Conservation (phyloP, 768 basidiomycete species). For the Roridomyces roridus region DNA sequence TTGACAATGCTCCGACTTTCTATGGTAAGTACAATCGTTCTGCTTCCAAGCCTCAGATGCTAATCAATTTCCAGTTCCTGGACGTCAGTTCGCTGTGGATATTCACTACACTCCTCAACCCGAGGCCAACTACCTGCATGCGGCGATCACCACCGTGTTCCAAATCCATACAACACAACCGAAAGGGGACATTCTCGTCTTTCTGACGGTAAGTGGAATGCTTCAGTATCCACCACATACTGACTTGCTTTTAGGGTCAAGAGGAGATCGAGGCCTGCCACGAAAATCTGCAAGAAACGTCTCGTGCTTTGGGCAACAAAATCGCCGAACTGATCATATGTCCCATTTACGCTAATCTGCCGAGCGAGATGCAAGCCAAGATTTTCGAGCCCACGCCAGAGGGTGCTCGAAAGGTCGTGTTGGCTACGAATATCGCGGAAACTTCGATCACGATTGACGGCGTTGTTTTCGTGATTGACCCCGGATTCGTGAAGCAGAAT, state of each 20-base stretch:
- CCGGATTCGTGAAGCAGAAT: conserved; percentile 99
- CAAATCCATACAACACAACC: conserved; percentile 99
- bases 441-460: conserved; percentile 99
- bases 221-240: not conserved
- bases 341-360: conserved; percentile 98
- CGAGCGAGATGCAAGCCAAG: conserved; percentile 99
- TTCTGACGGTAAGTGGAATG: conserved; percentile 76
- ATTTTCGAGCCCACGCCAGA: conserved; percentile 99
- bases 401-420: conserved; percentile 94
- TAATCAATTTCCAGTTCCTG: conserved; percentile 70
- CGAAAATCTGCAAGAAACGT: conserved; percentile 95
- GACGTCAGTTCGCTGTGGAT: conserved; percentile 96
- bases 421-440: conserved; percentile 99
- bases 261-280: conserved; percentile 99
- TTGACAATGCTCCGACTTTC: conserved; percentile 95
- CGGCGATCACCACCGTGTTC: conserved; percentile 97
- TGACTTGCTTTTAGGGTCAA: conserved; percentile 72
- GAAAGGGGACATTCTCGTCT: conserved; percentile 96
- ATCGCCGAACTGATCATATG: conserved; percentile 93
- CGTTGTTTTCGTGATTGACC: conserved; percentile 99
- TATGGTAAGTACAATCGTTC: conserved; percentile 61
- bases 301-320: conserved; percentile 94
- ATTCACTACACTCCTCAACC: conserved; percentile 99
- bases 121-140: conserved; percentile 98
- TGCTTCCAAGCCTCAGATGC: not conserved